Conservation (phyloP, 2,329 filamentous ascomycete genomes). For the Pseudofabraea citricarpa region DNA sequence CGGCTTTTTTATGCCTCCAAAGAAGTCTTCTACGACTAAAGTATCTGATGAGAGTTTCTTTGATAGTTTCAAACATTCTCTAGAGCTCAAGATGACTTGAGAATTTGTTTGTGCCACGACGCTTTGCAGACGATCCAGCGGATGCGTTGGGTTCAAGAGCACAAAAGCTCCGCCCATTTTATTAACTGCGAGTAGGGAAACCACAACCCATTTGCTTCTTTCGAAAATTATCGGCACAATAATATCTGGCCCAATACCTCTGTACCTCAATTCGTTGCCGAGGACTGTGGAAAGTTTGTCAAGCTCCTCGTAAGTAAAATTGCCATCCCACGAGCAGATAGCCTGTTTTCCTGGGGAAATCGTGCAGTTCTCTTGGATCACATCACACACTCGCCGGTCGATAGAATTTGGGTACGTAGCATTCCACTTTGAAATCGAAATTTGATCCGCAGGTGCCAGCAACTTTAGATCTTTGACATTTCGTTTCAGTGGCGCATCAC, state of each 20-base stretch:
- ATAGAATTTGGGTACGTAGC: neutral
- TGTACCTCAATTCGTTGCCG: too few species aligned
- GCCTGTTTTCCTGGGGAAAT: neutral
- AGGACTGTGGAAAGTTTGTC: too few species aligned
- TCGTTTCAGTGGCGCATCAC: neutral
- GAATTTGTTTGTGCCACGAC: too few species aligned
- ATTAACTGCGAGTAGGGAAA: constrained; percentile 25
- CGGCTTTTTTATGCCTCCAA: neutral
- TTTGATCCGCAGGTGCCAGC: neutral
- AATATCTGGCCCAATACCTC: constrained; percentile 7
- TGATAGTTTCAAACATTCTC: too few species aligned
- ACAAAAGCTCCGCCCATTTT: constrained; percentile 26
- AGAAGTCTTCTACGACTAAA: neutral
- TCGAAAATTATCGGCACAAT: constrained; percentile 26
- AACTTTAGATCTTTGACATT: neutral
- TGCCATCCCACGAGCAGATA: neutral
- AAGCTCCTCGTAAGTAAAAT: neutral
- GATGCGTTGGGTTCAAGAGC: constrained; percentile 25
- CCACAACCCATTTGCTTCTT: constrained; percentile 24
- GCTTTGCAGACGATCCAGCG: constrained; percentile 20
- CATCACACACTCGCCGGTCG: neutral
- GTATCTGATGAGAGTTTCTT: too few species aligned
- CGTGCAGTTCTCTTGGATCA: neutral
- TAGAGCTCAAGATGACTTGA: too few species aligned
- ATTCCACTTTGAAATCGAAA: neutral